Evolutionary conservation across 2,329 filamentous ascomycete genomes (phyloP), one percentile per base, ranked within the genome.

Genomic region (Hypoxylon sp.): DNA sequence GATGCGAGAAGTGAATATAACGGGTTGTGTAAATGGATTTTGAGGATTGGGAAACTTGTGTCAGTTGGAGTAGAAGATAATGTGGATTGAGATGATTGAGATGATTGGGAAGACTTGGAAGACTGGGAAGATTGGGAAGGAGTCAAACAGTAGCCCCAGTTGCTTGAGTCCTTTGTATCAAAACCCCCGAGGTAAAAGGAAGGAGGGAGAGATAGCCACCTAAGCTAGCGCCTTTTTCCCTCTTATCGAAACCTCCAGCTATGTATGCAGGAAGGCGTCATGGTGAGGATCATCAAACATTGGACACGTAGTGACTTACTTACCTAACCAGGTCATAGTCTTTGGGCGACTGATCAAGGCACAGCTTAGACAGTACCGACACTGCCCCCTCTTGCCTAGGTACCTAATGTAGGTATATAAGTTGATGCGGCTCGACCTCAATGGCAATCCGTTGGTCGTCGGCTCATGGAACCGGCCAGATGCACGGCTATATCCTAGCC

Each of bases 261-360:
- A 45, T 60, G 23, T 41, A 45, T 60, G 57, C 30, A 23, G 41
- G 48, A 64, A 56, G 36, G 49, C 55, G 48, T 57, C 57, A 56
- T 56, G 19, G 52, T n/a, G 50, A 30, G n/a, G 23, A 32, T 55
- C 14, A 46, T 36, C 19, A 56, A 60, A 23, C 32, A 57, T 52
- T 52, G 23, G 46, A 30, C 30, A 57, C 28, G 41, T 30, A 49
- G 34, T 34, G 56, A 68, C 28, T 23, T 56, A 67, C 67, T 65
- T 63, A 70, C 68, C 62, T 64, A 58, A 63, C 68, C 53, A 70
- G 64, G 51, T 68, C 68, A 70, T 70, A 68, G 48, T 70, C 64
- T 46, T 45, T 62, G 48, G 30, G 28, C 28, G 28, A 50, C 30
- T 59, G 21, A 34, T 50, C 46, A 45, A 63, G 23, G 56, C 19